A percentile compares a stretch with the other conserved stretches of the same genome.
Conservation (phyloP, 2,329 filamentous ascomycete species). For the Nemania sp. region DNA sequence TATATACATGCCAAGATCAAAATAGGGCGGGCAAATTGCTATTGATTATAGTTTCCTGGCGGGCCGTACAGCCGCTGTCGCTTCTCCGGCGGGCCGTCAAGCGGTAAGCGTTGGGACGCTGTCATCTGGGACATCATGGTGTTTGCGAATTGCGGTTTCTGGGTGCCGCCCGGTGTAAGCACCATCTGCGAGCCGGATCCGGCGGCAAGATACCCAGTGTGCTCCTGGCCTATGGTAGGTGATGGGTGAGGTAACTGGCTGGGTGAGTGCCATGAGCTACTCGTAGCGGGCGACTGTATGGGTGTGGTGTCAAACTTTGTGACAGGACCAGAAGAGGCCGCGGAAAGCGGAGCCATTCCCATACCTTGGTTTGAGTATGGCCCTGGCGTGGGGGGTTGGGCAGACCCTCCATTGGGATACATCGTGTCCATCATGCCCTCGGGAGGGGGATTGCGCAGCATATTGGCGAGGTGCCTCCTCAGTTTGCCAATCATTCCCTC, state of each 20-base stretch:
- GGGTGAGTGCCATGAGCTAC: constrained; percentile 55
- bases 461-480: constrained; percentile 83
- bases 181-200: constrained; percentile 47
- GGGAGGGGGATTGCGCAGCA: constrained; percentile 68
- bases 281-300: constrained; percentile 57
- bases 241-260: constrained; percentile 55
- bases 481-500: constrained; percentile 83
- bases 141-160: constrained; percentile 43
- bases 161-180: constrained; percentile 44
- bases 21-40: constrained; percentile 11
- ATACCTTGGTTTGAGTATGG: constrained; percentile 40
- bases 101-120: constrained; percentile 38
- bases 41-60: constrained; percentile 47
- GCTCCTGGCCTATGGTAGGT: constrained; percentile 50
- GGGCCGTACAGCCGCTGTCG: constrained; percentile 54
- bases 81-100: constrained; percentile 54
- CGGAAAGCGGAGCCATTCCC: constrained; percentile 40
- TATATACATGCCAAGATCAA: constrained; percentile 36
- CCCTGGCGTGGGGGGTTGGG: constrained; percentile 39
- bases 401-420: constrained; percentile 37
- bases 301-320: constrained; percentile 59
- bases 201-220: constrained; percentile 48
- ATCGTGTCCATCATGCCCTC: constrained; percentile 43
- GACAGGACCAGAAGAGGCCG: constrained; percentile 38
- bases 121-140: constrained; percentile 45